Conservation (phyloP, 2,329 filamentous ascomycete genomes). For the Clarireedia sp. region DNA sequence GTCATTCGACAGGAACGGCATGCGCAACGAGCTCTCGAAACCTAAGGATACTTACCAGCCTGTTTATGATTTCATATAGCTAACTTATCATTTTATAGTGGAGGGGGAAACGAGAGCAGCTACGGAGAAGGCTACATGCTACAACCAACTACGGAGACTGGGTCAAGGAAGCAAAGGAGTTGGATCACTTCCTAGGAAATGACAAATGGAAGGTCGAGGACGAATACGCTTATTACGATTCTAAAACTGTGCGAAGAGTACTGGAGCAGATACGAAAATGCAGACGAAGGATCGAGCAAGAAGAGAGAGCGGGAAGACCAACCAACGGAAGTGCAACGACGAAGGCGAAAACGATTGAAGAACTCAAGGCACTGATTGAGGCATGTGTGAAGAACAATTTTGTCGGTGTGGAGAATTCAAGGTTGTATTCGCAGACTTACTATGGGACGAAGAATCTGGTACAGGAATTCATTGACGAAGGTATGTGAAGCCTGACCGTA, state of each 20-base stretch:
- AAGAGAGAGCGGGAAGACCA: constrained; percentile 40
- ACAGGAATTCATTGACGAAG: constrained; percentile 82
- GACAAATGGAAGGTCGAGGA: constrained; percentile 72
- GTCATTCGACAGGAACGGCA: background rate
- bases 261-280: constrained; percentile 64
- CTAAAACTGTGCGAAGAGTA: constrained; percentile 70
- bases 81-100: constrained; percentile 56
- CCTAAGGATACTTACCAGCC: background rate
- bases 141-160: constrained; percentile 76
- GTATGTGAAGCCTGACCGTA: constrained; percentile 35
- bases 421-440: constrained; percentile 95
- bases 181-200: constrained; percentile 77
- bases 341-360: constrained; percentile 53
- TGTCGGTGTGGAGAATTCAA: constrained; percentile 84
- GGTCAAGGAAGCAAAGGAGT: constrained; percentile 67
- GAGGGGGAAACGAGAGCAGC: constrained; percentile 66
- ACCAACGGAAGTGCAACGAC: constrained; percentile 30
- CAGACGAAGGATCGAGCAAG: constrained; percentile 44
- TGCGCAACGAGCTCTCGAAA: no score
- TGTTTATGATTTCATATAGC: background rate
- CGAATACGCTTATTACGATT: constrained; percentile 80
- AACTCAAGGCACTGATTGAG: constrained; percentile 70
- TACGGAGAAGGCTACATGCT: constrained; percentile 63
- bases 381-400: constrained; percentile 98
- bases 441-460: constrained; percentile 94